Evolutionary conservation across 306 rosid genomes (phyloP), one percentile per base, ranked within the genome.

Genomic region (Ochetophila trinervis): DNA sequence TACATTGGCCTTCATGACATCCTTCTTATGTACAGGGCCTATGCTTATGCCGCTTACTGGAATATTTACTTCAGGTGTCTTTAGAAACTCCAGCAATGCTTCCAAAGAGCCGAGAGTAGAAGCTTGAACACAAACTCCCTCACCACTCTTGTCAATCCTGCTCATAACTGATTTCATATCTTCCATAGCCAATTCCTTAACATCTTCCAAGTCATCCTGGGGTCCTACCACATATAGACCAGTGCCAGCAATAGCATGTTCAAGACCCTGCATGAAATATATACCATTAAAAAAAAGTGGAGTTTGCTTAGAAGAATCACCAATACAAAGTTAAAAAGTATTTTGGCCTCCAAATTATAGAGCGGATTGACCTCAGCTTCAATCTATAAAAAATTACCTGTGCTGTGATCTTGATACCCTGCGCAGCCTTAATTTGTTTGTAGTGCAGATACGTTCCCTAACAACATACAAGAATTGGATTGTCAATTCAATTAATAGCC

Each of bases 71-170:
- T 70, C 97, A 4, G 94, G 94, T 13, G 91, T 82, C 78, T 93
- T 93, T 82, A 93, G 70, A 78, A 90, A 93, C 84, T 93, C 99
- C 62, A 93, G 68, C 72, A 93, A 77, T 37, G 99, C 97, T 86
- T 90, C 97, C 88, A 93, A 78, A 23, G 99, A 93, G 44, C 99
- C 99, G 42, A 93, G 87, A 51, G 96, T 90, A 63, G 97, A 93
- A 73, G 99, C 96, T 68, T 90, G 97, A n/a, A 93, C 99, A 57
- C 97, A 93, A 74, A 93, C 99, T 62, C 99, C 97, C 74, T 90
- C 96, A 8, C 97, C 97, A 42, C 80, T 86, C 87, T 66, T 90
- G 78, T 93, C 96, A 74, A 88, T 93, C 87, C 96, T 84, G 79
- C 78, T 86, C 90, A 86, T 65, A 61, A 93, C 97, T 3, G 94